Evolutionary conservation across 345 rosid genomes (phyloP), one percentile per base, ranked within the genome.

Genomic region (Heritiera littoralis): DNA sequence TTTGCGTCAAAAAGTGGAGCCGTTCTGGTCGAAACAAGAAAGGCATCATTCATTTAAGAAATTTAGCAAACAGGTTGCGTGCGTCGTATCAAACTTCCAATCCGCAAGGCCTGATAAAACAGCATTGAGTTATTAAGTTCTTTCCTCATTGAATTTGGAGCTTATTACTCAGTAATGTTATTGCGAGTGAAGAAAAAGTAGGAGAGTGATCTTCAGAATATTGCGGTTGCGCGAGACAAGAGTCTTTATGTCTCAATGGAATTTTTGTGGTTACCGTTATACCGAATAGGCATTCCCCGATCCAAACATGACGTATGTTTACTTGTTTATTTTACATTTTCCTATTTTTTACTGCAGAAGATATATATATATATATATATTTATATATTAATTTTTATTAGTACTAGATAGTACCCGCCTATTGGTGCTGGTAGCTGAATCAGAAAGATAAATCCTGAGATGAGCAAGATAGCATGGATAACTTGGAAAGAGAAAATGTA

Each of bases 61-160:
- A 77, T 86, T 86, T 87, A 86, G 83, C 91, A 73, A 91, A 85
- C 94, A 79, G 3, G 64, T 84, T 73, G 83, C 68, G 40, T 67
- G 81, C 85, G 77, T 51, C 11, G 20, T 17, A 23, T 23, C 15
- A 67, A 17, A 63, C 60, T 30, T 63, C 30, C 15, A 30, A 15
- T 48, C 41, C 2, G 3, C 38, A 60, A 15, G 0, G 0, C 1
- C 1, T 6, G 3, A 0, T 20, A 40, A 74, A 58, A 56, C 38
- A 59, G 6, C 11, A 74, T 20, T 18, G 65, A 56, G 66, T 40
- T 74, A 72, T 9, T 52, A 30, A 55, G 76, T 28, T 38, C 55
- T 38, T 2, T 55, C 48, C 9, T 52, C 77, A 18, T 55, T 1
- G 38, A n/a, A 58, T n/a, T 56, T 58, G 66, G 17, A 58, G 38